Evolutionary conservation across 345 rosid genomes (phyloP), one percentile per base, ranked within the genome.

Genomic region (Euclidium syriacum): DNA sequence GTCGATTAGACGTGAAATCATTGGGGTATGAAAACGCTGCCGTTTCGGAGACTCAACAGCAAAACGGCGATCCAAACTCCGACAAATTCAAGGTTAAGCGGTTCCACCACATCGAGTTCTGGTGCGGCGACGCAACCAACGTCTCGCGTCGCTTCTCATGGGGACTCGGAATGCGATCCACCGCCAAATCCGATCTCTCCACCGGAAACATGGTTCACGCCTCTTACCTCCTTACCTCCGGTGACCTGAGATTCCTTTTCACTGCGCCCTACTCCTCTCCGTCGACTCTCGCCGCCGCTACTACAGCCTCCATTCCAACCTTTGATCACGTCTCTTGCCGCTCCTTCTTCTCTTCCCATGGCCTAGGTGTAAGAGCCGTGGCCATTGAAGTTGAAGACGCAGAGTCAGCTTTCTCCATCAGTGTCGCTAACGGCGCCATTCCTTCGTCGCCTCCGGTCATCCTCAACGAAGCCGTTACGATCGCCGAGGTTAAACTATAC

Each of bases 101-200:
- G 2, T 91, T 91, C 79, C 96, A 91, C 79, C 96, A 91, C 63
- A 62, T 91, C 24, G 98, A 88, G 68, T 88, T 88, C 81, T 91
- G 98, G 96, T 88, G 87, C 77, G 48, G 72, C 59, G 96, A 91
- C 52, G 92, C 98, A 47, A 83, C 94, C 70, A 91, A 91, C 72
- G 46, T 78, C 48, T 64, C 92, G 5, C 86, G 86, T 32, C 94
- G 96, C 29, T 91, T 91, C 81, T 82, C 95, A 0, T 91, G 95
- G 95, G 98, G 90, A 2, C 87, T 92, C 23, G 98, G 96, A 24
- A 88, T 88, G 98, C 80, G 78, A 2, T 32, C 88, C 62, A 49
- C 80, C 51, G 91, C 87, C 18, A 92, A 88, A 69, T 92, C 98
- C 6, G 98, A 92, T 58, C 90, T 91, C 34, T 91, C 96, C 75